A percentile compares a stretch with the other conserved stretches of the same genome.
Evolutionary conservation across 1,284 basidiomycete genomes (phyloP).

Genomic region (Fomitiporia mediterranea): DNA sequence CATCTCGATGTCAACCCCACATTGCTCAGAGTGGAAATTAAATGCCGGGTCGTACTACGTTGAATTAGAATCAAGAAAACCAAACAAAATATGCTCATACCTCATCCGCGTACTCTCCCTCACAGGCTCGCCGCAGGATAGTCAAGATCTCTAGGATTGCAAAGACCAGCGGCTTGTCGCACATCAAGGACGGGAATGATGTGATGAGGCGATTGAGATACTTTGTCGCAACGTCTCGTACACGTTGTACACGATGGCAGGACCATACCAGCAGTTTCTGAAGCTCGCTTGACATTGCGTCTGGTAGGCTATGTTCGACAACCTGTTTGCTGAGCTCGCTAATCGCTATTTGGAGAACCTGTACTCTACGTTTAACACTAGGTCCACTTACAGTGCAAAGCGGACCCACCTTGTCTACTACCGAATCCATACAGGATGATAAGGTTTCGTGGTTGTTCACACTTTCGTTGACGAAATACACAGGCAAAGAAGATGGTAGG

Average conservation of each 20-base stretch:
- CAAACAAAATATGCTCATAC: constrained; percentile 38
- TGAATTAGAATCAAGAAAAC: constrained; percentile 4
- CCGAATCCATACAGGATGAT: constrained; percentile 74
- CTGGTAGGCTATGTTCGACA: constrained; percentile 75
- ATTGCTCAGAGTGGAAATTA: constrained; percentile 77
- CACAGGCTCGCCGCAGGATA: constrained; percentile 81
- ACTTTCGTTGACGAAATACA: constrained; percentile 88
- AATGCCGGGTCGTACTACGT: constrained; percentile 83
- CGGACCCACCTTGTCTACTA: constrained; percentile 74
- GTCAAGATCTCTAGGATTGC: constrained; percentile 91
- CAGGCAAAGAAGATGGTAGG: constrained; percentile 76
- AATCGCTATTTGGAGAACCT: constrained; percentile 75
- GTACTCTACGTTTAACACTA: constrained; percentile 12
- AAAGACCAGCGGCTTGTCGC: constrained; percentile 83
- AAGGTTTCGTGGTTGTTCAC: constrained; percentile 71
- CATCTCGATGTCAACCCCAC: constrained; percentile 72
- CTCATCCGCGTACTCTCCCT: constrained; percentile 91
- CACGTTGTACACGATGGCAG: constrained; percentile 80
- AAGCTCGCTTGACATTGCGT: constrained; percentile 71
- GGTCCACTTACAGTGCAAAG: not conserved
- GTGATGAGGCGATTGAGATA: constrained; percentile 85
- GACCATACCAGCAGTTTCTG: constrained; percentile 72
- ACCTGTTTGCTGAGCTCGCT: constrained; percentile 69
- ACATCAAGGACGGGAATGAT: constrained; percentile 94
- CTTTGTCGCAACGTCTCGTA: constrained; percentile 76